Conservation (phyloP, 495 filamentous ascomycete genomes). For the Tuber melanosporum region DNA sequence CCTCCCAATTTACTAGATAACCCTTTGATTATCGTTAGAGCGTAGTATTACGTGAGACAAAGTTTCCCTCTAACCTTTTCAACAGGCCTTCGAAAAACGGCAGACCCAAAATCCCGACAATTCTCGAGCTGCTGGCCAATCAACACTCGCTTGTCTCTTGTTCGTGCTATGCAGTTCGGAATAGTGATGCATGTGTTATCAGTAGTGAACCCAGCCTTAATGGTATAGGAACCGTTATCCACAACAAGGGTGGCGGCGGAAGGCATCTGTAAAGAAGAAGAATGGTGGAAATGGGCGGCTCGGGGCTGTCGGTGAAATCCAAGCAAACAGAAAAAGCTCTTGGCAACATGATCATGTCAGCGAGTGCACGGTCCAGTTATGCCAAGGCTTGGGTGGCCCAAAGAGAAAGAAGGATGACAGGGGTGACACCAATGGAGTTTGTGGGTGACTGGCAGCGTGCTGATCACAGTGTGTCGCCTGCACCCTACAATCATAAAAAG, state of each 20-base stretch:
- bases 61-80: conserved; percentile 54
- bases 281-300: background rate
- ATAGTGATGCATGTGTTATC: conserved; percentile 57
- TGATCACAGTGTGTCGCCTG: background rate
- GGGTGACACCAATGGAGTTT: background rate
- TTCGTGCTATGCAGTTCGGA: conserved; percentile 81
- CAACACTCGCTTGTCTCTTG: conserved; percentile 68
- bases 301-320: background rate
- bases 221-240: conserved; percentile 88
- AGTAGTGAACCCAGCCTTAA: conserved; percentile 82
- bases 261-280: conserved; percentile 43
- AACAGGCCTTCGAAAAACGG: conserved; percentile 78
- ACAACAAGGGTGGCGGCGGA: conserved; percentile 69
- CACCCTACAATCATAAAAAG: background rate
- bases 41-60: background rate
- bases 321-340: background rate
- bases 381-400: background rate
- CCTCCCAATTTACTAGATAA: conserved; percentile 94
- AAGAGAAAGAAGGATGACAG: background rate
- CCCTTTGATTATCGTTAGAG: conserved; percentile 46
- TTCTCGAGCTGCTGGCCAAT: conserved; percentile 73
- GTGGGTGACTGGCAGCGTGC: background rate
- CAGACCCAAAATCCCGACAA: conserved; percentile 83
- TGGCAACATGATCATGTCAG: background rate
- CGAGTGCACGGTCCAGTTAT: background rate